Percentiles rank a stretch among this genome's conserved stretches.
Evolutionary conservation across 2,329 filamentous ascomycete genomes (phyloP).

Genomic region (Pseudogymnoascus sp.): DNA sequence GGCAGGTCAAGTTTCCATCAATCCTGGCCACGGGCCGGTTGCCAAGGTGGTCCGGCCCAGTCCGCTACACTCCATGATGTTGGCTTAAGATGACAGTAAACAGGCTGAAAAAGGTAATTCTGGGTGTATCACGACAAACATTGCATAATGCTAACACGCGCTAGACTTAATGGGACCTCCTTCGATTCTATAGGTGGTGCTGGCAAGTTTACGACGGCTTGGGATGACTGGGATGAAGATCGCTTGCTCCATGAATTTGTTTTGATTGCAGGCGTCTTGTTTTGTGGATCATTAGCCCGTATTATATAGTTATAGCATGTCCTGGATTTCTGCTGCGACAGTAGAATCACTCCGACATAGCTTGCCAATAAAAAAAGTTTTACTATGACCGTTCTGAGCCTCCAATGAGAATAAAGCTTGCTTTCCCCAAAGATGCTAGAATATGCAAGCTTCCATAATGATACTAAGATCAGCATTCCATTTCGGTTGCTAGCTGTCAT

Average conservation of each 20-base stretch:
- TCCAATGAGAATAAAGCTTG: neutral
- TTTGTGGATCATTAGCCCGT: conserved; percentile 8
- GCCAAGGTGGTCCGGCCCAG: conserved; percentile 50
- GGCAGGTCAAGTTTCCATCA: conserved; percentile 33
- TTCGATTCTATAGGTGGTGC: neutral
- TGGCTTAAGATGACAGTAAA: conserved; percentile 27
- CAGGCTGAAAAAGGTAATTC: conserved; percentile 1
- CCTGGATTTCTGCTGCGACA: neutral
- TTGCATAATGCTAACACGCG: neutral
- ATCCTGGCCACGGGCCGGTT: conserved; percentile 30
- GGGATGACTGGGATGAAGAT: conserved; percentile 10
- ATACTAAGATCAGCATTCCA: neutral
- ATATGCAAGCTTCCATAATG: neutral
- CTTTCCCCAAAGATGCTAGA: neutral
- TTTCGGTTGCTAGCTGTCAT: neutral
- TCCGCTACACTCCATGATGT: conserved; percentile 63
- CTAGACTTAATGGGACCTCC: neutral
- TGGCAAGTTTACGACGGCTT: conserved; percentile 8
- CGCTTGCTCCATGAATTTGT: conserved; percentile 11
- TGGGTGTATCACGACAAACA: neutral
- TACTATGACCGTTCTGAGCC: neutral
- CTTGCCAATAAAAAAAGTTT: conserved; percentile 6
- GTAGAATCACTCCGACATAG: neutral
- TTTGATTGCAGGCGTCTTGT: conserved; percentile 10
- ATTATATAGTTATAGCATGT: conserved; percentile 6